Evolutionary conservation across 352 stramenopile species (phyloP).

Genomic region (Pythium vanterpoolii): DNA sequence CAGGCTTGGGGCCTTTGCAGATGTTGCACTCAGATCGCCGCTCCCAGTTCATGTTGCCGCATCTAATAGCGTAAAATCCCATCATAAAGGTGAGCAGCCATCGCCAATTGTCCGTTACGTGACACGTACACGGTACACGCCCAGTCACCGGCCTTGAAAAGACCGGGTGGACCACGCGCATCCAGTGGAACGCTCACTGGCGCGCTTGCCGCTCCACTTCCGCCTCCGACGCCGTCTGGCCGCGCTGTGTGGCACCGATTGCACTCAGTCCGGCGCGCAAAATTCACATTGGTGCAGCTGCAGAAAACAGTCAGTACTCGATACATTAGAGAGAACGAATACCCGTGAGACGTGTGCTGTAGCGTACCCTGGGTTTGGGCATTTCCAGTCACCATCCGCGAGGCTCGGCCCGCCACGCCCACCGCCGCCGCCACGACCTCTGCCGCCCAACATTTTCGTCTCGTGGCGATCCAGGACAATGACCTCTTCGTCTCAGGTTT

Average conservation of each 20-base stretch:
- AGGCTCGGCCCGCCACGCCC: constrained; percentile 47
- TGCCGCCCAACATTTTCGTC: constrained; percentile 19
- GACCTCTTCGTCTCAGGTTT: not conserved
- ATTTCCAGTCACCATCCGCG: constrained; percentile 71
- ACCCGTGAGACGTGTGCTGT: not conserved
- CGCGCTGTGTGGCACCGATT: constrained; percentile 78
- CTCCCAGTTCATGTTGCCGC: constrained; percentile 87
- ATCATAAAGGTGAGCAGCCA: not conserved
- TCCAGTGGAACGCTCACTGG: constrained; percentile 35
- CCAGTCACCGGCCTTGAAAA: constrained; percentile 83
- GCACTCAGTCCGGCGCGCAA: constrained; percentile 72
- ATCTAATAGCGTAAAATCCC: constrained; percentile 31
- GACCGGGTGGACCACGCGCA: constrained; percentile 52
- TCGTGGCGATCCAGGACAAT: not conserved
- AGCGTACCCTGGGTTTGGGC: constrained; percentile 68
- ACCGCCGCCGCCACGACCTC: constrained; percentile 32
- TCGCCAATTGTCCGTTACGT: not conserved
- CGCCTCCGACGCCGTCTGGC: constrained; percentile 34
- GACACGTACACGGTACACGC: constrained; percentile 66
- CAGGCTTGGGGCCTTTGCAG: constrained; percentile 78
- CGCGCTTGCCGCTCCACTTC: not conserved
- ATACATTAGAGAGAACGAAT: not conserved
- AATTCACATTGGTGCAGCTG: constrained; percentile 85
- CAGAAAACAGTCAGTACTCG: constrained; percentile 3
- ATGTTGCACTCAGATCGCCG: constrained; percentile 84